phyloP scores from a whole-genome alignment of 2,329 filamentous ascomycete genomes.

The Nemania sp. region DNA sequence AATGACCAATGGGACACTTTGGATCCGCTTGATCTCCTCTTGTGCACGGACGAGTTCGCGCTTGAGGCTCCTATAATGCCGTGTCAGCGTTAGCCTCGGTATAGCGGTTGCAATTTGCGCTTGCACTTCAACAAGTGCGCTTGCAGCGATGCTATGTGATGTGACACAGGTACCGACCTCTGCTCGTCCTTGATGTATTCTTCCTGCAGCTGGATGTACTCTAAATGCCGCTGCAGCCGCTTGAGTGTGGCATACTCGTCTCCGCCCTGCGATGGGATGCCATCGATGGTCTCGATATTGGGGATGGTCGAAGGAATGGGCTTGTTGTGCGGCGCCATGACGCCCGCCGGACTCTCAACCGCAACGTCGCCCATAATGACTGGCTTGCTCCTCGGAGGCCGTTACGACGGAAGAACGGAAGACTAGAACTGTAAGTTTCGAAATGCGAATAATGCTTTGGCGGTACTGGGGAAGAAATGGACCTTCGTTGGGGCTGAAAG shows the following conservation, averaged over 20 bases:
- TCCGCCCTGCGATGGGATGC: constrained; percentile 74
- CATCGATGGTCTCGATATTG: constrained; percentile 88
- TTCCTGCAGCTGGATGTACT: constrained; percentile 98
- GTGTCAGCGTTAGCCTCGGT: constrained; percentile 34
- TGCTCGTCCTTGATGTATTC: constrained; percentile 99
- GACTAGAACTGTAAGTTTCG: too few species aligned
- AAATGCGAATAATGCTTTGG: not conserved
- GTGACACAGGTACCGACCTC: constrained; percentile 55
- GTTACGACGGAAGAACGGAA: too few species aligned
- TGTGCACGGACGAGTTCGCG: constrained; percentile 95
- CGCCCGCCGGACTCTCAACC: constrained; percentile 79
- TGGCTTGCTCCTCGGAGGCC: too few species aligned
- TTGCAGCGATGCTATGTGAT: not conserved
- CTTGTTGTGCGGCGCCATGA: constrained; percentile 78
- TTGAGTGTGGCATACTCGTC: constrained; percentile 97
- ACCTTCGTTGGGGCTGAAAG: not conserved
- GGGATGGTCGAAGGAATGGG: constrained; percentile 78
- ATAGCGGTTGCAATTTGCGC: not conserved
- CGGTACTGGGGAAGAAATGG: not conserved
- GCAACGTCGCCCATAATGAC: constrained; percentile 82
- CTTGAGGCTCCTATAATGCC: constrained; percentile 76
- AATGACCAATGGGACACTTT: constrained; percentile 96
- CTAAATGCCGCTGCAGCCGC: constrained; percentile 92
- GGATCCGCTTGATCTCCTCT: constrained; percentile 99
- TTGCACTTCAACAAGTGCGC: not conserved